phyloP scores from a whole-genome alignment of 768 basidiomycete genomes.

The Macrolepiota fuliginosa region DNA sequence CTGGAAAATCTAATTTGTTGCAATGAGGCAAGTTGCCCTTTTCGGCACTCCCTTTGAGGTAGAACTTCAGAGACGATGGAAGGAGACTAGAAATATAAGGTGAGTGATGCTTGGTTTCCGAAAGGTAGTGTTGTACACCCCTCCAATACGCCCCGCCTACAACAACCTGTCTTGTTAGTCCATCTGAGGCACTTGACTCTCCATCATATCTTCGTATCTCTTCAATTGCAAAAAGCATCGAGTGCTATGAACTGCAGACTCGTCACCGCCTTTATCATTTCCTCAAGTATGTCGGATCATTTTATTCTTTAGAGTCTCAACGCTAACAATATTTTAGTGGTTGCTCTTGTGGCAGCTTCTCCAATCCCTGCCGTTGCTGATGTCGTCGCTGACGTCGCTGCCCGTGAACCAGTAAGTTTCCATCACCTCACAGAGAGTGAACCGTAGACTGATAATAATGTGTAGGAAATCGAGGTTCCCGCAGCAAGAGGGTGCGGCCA shows the following conservation, averaged over 20 bases:
- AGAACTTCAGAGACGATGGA: neutral
- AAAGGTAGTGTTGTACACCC: neutral
- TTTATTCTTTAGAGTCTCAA: neutral
- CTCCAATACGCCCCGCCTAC: neutral
- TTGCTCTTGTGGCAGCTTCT: neutral
- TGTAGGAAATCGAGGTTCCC: neutral
- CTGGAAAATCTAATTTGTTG: neutral
- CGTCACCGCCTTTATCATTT: conserved; percentile 2
- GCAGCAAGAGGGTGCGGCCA: conserved; percentile 4
- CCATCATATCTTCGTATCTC: neutral
- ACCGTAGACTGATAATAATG: neutral
- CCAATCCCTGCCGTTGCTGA: conserved; percentile 3
- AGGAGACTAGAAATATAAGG: neutral
- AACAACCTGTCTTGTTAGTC: neutral
- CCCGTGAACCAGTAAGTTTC: conserved; percentile 6
- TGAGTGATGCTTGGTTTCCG: neutral
- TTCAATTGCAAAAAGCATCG: neutral
- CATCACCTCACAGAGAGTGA: neutral
- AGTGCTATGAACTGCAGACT: neutral
- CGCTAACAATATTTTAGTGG: neutral
- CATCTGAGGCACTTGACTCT: neutral
- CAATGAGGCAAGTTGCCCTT: neutral
- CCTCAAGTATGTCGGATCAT: conserved; percentile 5
- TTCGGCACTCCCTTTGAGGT: conserved; percentile 4
- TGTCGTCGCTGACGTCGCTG: neutral